phyloP scores from a whole-genome alignment of 2,329 filamentous ascomycete species.

The Scedosporium boydii region DNA sequence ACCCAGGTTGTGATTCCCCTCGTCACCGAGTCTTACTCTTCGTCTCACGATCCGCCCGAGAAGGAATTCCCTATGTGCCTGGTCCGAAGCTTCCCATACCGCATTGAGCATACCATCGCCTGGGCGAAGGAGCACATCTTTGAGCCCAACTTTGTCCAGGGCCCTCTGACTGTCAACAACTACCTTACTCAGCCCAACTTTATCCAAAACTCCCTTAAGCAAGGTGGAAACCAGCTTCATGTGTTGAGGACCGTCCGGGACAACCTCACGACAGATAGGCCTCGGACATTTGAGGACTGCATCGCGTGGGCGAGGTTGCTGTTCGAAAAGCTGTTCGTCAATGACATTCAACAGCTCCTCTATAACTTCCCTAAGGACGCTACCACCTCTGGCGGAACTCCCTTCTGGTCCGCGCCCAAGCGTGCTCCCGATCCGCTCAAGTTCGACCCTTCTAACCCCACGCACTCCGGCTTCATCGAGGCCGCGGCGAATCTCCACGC shows the following conservation, averaged over 20 bases:
- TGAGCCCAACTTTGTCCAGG: constrained; percentile 86
- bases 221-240: constrained; percentile 89
- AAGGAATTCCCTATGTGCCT: constrained; percentile 99
- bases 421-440: constrained; percentile 85
- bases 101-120: constrained; percentile 96
- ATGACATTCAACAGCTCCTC: constrained; percentile 87
- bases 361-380: constrained; percentile 98
- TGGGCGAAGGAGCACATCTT: constrained; percentile 91
- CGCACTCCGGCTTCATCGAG: constrained; percentile 81
- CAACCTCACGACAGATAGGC: constrained; percentile 85
- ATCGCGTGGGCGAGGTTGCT: constrained; percentile 89
- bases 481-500: constrained; percentile 87
- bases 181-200: constrained; percentile 91
- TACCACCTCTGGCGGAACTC: constrained; percentile 74
- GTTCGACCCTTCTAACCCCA: constrained; percentile 76
- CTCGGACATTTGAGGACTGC: constrained; percentile 88
- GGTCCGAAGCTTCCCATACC: constrained; percentile 92
- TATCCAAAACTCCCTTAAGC: constrained; percentile 75
- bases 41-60: constrained; percentile 91
- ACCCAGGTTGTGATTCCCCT: constrained; percentile 89
- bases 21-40: constrained; percentile 91
- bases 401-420: constrained; percentile 98
- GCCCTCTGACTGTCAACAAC: constrained; percentile 86
- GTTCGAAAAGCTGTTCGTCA: constrained; percentile 96
- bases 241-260: constrained; percentile 85